Percentiles rank a stretch among this genome's conserved stretches.
Evolutionary conservation across 148 eudicot species (phyloP).

Genomic region (Nepenthes gracilis): DNA sequence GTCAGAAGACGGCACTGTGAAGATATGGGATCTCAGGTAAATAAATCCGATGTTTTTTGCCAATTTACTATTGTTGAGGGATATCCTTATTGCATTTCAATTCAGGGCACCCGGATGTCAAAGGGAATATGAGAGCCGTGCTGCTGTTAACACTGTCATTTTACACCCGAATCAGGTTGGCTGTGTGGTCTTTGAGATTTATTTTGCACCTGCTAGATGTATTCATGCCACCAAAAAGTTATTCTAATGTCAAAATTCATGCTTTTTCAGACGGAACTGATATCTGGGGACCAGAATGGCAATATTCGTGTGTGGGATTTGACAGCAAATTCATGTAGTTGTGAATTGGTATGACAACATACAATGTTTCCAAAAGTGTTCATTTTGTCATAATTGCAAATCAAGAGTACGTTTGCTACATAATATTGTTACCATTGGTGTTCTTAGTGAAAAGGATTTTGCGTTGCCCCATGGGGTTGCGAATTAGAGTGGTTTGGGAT

Average conservation of each 20-base stretch:
- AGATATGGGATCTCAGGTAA: constrained; percentile 95
- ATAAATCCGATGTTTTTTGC: neutral
- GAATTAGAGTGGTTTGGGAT: no score
- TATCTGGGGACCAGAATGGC: constrained; percentile 98
- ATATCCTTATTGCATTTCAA: neutral
- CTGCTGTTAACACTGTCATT: constrained; percentile 95
- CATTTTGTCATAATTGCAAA: neutral
- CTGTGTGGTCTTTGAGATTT: neutral
- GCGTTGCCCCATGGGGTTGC: no score
- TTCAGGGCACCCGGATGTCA: constrained; percentile 95
- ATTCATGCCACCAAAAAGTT: neutral
- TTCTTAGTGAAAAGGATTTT: neutral
- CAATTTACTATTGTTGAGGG: neutral
- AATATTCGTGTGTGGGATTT: constrained; percentile 98
- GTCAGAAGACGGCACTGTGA: constrained; percentile 99
- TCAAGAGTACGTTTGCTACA: no score
- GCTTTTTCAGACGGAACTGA: constrained; percentile 65
- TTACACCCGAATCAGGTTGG: constrained; percentile 95
- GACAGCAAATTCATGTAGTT: constrained; percentile 97
- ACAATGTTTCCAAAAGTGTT: neutral
- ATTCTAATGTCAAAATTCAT: neutral
- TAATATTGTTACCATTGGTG: no score
- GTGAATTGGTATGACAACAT: constrained; percentile 66
- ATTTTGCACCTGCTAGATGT: neutral
- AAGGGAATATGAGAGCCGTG: constrained; percentile 98